Conservation (phyloP, 75 land plant species). For the Pseudotsuga menziesii region DNA sequence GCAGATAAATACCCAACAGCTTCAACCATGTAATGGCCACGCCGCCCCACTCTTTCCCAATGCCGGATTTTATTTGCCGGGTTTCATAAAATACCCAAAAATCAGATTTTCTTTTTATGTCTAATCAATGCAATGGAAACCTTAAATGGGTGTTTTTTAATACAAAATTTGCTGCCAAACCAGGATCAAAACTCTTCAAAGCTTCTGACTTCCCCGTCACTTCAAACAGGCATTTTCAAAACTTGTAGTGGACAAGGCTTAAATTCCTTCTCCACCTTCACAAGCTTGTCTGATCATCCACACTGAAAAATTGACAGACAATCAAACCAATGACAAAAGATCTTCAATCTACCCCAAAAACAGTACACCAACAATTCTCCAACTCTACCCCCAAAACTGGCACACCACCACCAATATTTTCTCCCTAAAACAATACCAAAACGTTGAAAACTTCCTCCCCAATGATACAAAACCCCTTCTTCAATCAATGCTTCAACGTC, state of each 20-base stretch:
- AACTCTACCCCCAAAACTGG: neutral
- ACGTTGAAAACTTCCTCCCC: neutral
- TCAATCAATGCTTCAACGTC: neutral
- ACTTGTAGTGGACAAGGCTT: neutral
- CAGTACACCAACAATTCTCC: neutral
- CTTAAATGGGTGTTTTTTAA: neutral
- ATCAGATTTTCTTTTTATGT: neutral
- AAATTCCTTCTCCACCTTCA: neutral
- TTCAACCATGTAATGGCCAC: neutral
- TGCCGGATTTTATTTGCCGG: neutral
- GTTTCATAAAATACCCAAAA: neutral
- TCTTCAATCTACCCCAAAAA: neutral
- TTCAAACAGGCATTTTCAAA: neutral
- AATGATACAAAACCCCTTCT: neutral
- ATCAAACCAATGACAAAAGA: neutral
- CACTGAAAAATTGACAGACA: neutral
- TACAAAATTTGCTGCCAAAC: neutral
- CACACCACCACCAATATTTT: neutral
- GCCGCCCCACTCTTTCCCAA: slow-evolving; percentile 3
- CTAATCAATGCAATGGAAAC: neutral
- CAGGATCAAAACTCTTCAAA: neutral
- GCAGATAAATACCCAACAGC: neutral
- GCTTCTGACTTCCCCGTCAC: neutral
- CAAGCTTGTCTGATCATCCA: neutral
- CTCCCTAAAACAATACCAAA: neutral